phyloP scores from a whole-genome alignment of 2,329 filamentous ascomycete species.

The Cytospora chrysosperma region DNA sequence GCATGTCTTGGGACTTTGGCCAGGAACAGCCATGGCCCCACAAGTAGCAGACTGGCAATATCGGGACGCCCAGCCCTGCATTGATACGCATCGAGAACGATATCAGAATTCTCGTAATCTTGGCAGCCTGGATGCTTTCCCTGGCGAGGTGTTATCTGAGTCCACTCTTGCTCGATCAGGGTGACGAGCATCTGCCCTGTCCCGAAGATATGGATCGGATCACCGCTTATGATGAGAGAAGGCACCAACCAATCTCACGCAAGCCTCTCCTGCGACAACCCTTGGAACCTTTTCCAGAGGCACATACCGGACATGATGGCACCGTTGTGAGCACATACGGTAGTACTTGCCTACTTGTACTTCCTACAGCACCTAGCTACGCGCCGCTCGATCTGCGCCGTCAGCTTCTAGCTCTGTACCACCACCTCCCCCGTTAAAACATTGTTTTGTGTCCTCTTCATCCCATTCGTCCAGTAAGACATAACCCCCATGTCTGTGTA shows the following conservation, averaged over 20 bases:
- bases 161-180: not conserved
- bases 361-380: not conserved
- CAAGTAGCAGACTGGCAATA: not conserved
- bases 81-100: not conserved
- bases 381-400: not conserved
- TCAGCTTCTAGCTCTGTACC: not conserved
- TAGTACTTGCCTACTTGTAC: not conserved
- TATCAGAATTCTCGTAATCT: not conserved
- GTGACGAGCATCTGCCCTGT: not conserved
- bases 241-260: not conserved
- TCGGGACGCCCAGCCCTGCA: not conserved
- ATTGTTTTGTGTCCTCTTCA: not conserved
- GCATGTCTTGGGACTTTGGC: not conserved
- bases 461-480: not conserved
- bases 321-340: not conserved
- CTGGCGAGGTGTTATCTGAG: not conserved
- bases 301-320: not conserved
- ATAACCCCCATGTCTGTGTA: not conserved
- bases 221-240: not conserved
- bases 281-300: not conserved
- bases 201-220: not conserved
- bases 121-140: not conserved
- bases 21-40: not conserved
- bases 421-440: not conserved
- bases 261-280: not conserved